Percentiles rank a stretch among this genome's conserved stretches.
Evolutionary conservation across 176 grass and related monocot genomes (phyloP).

Genomic region (Microstegium vimineum): DNA sequence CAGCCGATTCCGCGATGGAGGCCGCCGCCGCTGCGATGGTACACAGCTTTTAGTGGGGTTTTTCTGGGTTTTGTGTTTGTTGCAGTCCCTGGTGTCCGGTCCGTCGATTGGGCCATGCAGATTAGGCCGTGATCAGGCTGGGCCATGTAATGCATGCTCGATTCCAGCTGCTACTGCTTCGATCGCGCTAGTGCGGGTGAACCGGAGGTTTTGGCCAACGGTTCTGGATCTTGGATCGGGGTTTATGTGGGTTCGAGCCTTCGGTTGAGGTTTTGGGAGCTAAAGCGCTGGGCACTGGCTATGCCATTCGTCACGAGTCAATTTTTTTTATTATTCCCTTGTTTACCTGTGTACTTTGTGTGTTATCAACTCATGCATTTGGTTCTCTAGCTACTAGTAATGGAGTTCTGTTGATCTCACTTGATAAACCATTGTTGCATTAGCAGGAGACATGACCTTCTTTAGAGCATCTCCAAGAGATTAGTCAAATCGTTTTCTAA

Average conservation of each 20-base stretch:
- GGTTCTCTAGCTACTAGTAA: background rate
- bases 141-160: background rate
- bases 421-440: background rate
- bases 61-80: background rate
- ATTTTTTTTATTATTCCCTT: background rate
- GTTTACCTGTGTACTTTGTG: background rate
- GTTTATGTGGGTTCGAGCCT: background rate
- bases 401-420: constrained; percentile 13
- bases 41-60: background rate
- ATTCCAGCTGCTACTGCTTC: background rate
- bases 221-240: background rate
- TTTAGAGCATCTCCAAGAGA: too few relatives aligned
- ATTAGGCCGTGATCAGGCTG: background rate
- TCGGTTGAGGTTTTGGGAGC: background rate
- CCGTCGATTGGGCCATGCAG: background rate
- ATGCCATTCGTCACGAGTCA: background rate
- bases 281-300: background rate
- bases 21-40: constrained; percentile 8
- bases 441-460: constrained; percentile 17
- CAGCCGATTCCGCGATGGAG: background rate
- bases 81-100: background rate
- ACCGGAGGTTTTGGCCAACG: background rate
- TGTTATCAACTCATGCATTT: background rate
- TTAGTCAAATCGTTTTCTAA: too few relatives aligned
- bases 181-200: background rate